Conservation (phyloP, 345 rosid genomes). For the Gossypium herbaceum region DNA sequence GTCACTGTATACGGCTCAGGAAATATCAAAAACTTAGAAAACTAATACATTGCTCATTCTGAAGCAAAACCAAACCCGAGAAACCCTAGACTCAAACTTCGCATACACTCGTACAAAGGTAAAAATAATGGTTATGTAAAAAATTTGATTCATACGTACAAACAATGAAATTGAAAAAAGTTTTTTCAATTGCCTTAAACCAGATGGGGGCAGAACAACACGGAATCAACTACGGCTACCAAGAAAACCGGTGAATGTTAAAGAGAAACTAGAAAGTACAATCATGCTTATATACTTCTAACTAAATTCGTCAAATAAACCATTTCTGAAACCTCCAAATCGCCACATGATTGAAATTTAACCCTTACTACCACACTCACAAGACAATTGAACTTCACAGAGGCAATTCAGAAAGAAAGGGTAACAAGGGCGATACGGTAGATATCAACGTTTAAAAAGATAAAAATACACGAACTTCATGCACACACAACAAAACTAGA, state of each 20-base stretch:
- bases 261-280: neutral
- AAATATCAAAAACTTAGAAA: slow-evolving; percentile 3
- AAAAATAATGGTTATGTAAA: neutral
- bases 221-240: neutral
- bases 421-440: neutral
- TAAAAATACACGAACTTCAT: neutral
- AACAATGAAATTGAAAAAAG: neutral
- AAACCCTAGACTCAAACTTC: neutral
- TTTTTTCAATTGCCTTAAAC: neutral
- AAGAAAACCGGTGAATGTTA: neutral
- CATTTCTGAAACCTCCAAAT: neutral
- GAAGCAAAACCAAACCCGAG: neutral
- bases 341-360: neutral
- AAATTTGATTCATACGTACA: neutral
- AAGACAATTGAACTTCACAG: neutral
- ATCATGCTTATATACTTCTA: neutral
- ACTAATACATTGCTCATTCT: neutral
- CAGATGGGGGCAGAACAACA: neutral
- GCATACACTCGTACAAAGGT: neutral
- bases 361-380: neutral
- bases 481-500: neutral
- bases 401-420: neutral
- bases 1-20: slow-evolving; percentile 49
- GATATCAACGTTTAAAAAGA: neutral
- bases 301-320: neutral